These are phyloP conservation scores for Cutaneotrichosporon sp. DNA, from an alignment of 1,284 basidiomycete species.

Conservation along the genomic window DNA sequence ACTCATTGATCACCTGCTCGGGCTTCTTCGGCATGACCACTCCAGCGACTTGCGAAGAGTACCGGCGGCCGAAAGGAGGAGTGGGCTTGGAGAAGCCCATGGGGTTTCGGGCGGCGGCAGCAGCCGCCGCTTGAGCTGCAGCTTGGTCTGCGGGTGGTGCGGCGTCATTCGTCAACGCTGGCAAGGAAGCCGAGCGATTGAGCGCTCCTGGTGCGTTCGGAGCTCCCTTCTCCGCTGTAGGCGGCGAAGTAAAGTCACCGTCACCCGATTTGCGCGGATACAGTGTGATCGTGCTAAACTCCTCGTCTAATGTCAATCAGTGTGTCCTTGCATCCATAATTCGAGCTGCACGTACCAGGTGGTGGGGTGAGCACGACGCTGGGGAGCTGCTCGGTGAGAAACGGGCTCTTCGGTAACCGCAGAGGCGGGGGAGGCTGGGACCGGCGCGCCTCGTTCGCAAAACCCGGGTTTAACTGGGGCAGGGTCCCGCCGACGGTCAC, in stretches of 20 bases:
- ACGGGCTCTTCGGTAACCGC: background rate
- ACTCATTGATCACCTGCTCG: slow-evolving; percentile 3
- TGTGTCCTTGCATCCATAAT: background rate
- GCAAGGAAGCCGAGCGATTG: background rate
- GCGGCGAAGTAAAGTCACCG: too few relatives aligned
- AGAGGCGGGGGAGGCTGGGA: slow-evolving; percentile 1
- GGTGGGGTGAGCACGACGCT: slow-evolving; percentile 14
- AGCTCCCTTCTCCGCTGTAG: too few relatives aligned
- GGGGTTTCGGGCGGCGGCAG: background rate
- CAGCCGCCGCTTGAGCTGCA: background rate
- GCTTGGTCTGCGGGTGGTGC: background rate
- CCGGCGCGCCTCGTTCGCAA: too few relatives aligned
- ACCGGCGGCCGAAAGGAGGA: background rate
- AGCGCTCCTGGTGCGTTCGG: too few relatives aligned
- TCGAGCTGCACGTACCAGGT: slow-evolving; percentile 6
- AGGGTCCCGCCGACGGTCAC: too few relatives aligned
- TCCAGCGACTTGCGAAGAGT: slow-evolving; percentile 1
- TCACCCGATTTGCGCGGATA: slow-evolving; percentile 5
- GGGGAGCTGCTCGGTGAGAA: slow-evolving; percentile 2
- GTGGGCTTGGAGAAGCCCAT: background rate
- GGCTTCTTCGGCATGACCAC: slow-evolving; percentile 7
- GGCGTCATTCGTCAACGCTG: background rate
- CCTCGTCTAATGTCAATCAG: slow-evolving; percentile 8
- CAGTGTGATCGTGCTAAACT: slow-evolving; percentile 8
- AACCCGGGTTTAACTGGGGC: too few relatives aligned